Evolutionary conservation across 2,329 filamentous ascomycete species (phyloP), one percentile per base, ranked within the genome.

Genomic region (Aureobasidium sp.): DNA sequence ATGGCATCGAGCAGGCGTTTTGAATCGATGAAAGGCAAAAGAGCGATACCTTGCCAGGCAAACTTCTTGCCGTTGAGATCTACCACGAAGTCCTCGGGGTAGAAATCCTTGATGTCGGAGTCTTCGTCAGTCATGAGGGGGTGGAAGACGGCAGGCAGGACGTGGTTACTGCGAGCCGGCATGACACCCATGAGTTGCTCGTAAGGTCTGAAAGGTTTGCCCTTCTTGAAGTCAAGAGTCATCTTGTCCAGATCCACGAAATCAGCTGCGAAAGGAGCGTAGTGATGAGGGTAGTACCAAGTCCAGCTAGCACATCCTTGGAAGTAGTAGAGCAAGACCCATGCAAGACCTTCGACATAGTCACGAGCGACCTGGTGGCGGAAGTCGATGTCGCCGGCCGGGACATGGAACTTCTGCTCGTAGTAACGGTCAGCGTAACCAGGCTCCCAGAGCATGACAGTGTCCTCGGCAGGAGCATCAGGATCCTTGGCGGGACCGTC

Each of bases 281-380:
- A 99, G 73, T 99, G 94, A 71, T 97, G 96, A 0, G 94, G 94
- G 71, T 97, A 99, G 74, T 94, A 99, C 94, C 94, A 99, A 59
- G 93, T 95, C 94, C 95, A 99, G 0, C 92, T 97, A 26, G 94
- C 92, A 70, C 94, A 99, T 29, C 94, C 94, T 75, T 99, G 94
- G 75, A 97, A 96, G 74, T 99, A 99, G 76, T 99, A 99, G 39
- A 92, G 81, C 56, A 99, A 79, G 43, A 99, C 94, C 94, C 95
- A 99, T 26, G 89, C 89, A 10, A 99, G 82, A 39, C 94, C 94
- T 78, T 97, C 92, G 13, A 93, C 92, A 73, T 99, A 99, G n/a
- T 90, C 85, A 60, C 86, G 84, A 39, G 89, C 94, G 62, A 99
- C 95, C 71, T 91, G 84, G 74, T 92, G 88, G 60, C 93, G 89